Evolutionary conservation across 2,329 filamentous ascomycete genomes (phyloP).

Genomic region (Monilinia vaccinii-corymbosi): DNA sequence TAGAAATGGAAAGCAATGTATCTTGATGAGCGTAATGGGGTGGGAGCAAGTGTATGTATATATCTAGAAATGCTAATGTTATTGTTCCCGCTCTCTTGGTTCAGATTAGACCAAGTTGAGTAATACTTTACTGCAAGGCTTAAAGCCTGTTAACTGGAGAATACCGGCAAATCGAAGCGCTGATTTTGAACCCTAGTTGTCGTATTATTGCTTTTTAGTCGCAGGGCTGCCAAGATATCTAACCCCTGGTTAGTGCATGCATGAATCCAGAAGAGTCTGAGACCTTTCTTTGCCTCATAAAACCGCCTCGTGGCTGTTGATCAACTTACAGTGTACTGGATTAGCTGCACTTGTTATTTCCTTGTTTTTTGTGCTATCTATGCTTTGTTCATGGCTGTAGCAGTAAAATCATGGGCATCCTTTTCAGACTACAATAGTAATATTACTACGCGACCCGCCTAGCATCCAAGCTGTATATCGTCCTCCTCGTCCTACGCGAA

Average conservation of each 20-base stretch:
- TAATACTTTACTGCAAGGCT: no score
- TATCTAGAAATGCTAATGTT: background rate
- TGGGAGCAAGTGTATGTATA: background rate
- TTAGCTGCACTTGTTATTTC: background rate
- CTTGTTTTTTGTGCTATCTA: background rate
- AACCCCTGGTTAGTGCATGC: background rate
- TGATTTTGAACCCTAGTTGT: background rate
- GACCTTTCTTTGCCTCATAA: slow-evolving; percentile 1
- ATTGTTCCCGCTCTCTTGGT: no score
- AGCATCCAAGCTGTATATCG: no score
- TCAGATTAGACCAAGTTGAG: no score
- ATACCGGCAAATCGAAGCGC: no score
- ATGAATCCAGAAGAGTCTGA: background rate
- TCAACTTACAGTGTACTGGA: background rate
- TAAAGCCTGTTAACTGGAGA: no score
- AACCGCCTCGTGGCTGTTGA: slow-evolving; percentile 1
- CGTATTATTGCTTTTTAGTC: background rate
- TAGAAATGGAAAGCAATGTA: background rate
- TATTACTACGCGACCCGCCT: no score
- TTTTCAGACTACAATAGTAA: background rate
- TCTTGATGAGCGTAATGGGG: background rate
- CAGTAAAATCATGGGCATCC: background rate
- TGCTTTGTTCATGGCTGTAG: no score
- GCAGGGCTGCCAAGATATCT: background rate
- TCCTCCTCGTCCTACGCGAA: background rate